A percentile compares a stretch with the other conserved stretches of the same genome.
Evolutionary conservation across 768 basidiomycete genomes (phyloP).

Genomic region (Daedaleopsis sinensis): DNA sequence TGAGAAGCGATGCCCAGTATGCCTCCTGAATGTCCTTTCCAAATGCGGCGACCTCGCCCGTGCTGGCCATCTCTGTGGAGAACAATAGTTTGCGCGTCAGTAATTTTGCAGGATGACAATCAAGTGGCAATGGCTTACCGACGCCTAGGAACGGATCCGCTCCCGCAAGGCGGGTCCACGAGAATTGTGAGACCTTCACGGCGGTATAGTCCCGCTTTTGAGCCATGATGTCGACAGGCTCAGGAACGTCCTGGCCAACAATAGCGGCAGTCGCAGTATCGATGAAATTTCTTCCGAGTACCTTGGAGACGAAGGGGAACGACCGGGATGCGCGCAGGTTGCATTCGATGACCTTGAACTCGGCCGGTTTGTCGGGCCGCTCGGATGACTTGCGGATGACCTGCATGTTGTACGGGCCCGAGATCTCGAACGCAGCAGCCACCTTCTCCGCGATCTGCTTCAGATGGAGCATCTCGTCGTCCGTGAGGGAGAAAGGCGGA

Average conservation of each 20-base stretch:
- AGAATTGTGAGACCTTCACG: slow-evolving; percentile 98
- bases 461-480: slow-evolving; percentile 79
- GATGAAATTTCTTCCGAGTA: slow-evolving; percentile 96
- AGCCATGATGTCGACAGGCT: slow-evolving; percentile 90
- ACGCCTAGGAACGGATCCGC: slow-evolving; percentile 98
- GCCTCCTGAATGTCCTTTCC: slow-evolving; percentile 94
- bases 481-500: slow-evolving; percentile 83
- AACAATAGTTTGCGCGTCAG: not conserved
- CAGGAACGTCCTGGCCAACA: slow-evolving; percentile 82
- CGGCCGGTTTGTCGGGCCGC: slow-evolving; percentile 53
- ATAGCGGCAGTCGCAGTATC: slow-evolving; percentile 91
- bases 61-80: slow-evolving; percentile 90
- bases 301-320: slow-evolving; percentile 99
- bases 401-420: slow-evolving; percentile 99
- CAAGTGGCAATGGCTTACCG: slow-evolving; percentile 51
- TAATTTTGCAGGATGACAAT: not conserved
- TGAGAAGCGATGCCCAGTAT: slow-evolving; percentile 93
- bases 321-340: slow-evolving; percentile 97
- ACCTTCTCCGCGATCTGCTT: slow-evolving; percentile 96
- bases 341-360: slow-evolving; percentile 98
- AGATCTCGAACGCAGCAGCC: slow-evolving; percentile 92
- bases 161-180: slow-evolving; percentile 94
- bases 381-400: slow-evolving; percentile 82
- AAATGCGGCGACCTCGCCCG: slow-evolving; percentile 96
- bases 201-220: slow-evolving; percentile 88